These are phyloP conservation scores for Epichloe elymi DNA, from an alignment of 2,329 filamentous ascomycete species.

Conservation along the genomic window DNA sequence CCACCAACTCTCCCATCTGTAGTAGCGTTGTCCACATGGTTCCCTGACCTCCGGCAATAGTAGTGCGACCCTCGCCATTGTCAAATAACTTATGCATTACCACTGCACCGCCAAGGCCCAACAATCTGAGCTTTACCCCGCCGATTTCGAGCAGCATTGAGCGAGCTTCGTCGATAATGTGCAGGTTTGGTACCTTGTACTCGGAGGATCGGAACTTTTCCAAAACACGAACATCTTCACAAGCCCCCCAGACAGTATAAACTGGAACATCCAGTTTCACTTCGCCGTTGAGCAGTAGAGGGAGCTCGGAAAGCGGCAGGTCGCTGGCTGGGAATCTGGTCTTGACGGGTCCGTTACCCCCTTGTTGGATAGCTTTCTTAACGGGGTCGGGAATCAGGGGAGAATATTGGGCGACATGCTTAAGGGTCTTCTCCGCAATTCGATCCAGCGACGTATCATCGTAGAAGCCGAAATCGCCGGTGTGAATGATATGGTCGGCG, in stretches of 20 bases:
- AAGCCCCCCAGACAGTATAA: slow-evolving; percentile 98
- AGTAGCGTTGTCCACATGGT: slow-evolving; percentile 99
- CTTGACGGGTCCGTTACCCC: slow-evolving; percentile 69
- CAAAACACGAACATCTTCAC: slow-evolving; percentile 91
- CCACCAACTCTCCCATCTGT: slow-evolving; percentile 96
- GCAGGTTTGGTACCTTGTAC: slow-evolving; percentile 94
- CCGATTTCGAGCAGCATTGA: slow-evolving; percentile 90
- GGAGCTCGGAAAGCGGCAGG: slow-evolving; percentile 83
- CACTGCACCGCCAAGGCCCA: slow-evolving; percentile 88
- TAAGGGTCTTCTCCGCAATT: slow-evolving; percentile 96
- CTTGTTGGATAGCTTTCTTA: slow-evolving; percentile 53
- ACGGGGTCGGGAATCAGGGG: slow-evolving; percentile 73
- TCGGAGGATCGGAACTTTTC: slow-evolving; percentile 96
- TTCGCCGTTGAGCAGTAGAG: slow-evolving; percentile 75
- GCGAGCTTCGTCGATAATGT: slow-evolving; percentile 96
- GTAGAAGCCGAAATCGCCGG: slow-evolving; percentile 98
- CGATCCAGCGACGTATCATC: slow-evolving; percentile 90
- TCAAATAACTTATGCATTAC: slow-evolving; percentile 99
- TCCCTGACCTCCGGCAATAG: slow-evolving; percentile 93
- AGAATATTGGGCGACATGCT: slow-evolving; percentile 97
- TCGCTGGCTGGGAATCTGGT: slow-evolving; percentile 68
- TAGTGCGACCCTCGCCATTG: slow-evolving; percentile 94
- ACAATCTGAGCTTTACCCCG: slow-evolving; percentile 85
- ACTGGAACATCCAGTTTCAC: slow-evolving; percentile 91
- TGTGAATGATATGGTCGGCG: slow-evolving; percentile 96